Base-by-base conservation (phyloP, 2,329 filamentous ascomycete genomes). In the Colletotrichum acutatum region DNA sequence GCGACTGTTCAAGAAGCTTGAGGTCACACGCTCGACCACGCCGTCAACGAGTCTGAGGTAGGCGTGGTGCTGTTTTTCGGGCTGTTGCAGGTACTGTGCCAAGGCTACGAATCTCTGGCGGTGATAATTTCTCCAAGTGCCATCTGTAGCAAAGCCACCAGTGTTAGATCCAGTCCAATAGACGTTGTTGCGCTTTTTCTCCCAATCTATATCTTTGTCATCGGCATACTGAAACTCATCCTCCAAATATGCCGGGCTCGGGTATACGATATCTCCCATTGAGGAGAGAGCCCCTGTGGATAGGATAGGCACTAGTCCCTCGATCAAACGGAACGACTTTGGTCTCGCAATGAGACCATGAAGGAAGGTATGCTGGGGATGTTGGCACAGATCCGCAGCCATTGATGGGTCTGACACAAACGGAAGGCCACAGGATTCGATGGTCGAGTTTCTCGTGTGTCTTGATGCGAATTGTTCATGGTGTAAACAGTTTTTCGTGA, bases 161-260 rank as follows among this genome's bases (percentile, higher is more conserved):
- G 89, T 90, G 0, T 84, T 89, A 0, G 86, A 88, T 0, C 89
- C 89, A 0, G 86, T 84, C 90, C 89, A 91, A 77, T 90, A 91
- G 0, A 90, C 76, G 2, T 84, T 85, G 46, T 86, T 84, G 1
- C 75, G 75, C 75, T 91, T 91, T 6, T 80, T 59, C 0, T 85
- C 78, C 88, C 88, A 91, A 0, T 79, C 76, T 0, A 84, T 52
- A 70, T 90, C 89, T 2, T 80, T 59, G 0, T 71, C 34, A 0
- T 79, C 76, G 2, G 84, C 77, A 75, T 90, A 90, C 5, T 76
- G 72, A 34, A 86, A 84, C 54, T 83, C 79, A 2, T 78, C 19
- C 71, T 84, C 80, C n/a, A 83, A 76, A 72, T 90, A 90, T 1
- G 85, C 84, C 0, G 88, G 83, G 57, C 85, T 86, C 0, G 89